Conservation (phyloP, 768 basidiomycete species). For the Lentinula sp. region DNA sequence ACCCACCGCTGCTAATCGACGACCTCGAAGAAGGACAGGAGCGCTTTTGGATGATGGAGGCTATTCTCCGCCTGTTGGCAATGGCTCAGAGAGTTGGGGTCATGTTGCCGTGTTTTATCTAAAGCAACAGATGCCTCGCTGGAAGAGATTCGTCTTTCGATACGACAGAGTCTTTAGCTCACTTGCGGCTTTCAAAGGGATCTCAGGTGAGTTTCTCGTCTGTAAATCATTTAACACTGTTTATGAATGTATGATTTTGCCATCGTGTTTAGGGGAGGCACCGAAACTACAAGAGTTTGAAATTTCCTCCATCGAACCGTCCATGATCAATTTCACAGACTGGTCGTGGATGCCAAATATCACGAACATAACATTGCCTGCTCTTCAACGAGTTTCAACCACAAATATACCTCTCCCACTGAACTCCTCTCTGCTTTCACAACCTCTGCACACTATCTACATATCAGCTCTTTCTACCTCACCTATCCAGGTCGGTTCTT, state of each 20-base stretch:
- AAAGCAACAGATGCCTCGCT: constrained; percentile 75
- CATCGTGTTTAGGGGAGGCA: constrained; percentile 48
- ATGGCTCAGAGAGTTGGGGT: constrained; percentile 53
- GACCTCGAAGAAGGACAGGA: background rate
- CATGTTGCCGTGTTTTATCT: constrained; percentile 77
- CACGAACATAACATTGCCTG: constrained; percentile 36
- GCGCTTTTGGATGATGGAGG: background rate
- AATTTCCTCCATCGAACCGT: constrained; percentile 59
- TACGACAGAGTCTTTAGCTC: constrained; percentile 76
- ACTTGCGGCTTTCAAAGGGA: constrained; percentile 65
- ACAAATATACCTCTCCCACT: constrained; percentile 74
- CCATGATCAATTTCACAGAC: constrained; percentile 48
- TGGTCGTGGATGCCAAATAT: constrained; percentile 69
- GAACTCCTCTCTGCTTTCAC: constrained; percentile 67
- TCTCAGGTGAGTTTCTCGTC: constrained; percentile 46
- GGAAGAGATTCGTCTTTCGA: constrained; percentile 76
- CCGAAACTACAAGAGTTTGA: constrained; percentile 74
- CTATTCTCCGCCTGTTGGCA: background rate
- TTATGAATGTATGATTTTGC: background rate
- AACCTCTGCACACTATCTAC: constrained; percentile 50
- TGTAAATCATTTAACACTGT: background rate
- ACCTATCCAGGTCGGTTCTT: constrained; percentile 60
- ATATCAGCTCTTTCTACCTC: constrained; percentile 61
- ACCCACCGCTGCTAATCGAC: constrained; percentile 13
- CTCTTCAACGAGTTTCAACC: constrained; percentile 53